Base-by-base conservation (phyloP, 2,329 filamentous ascomycete genomes). In the Biscogniauxia marginata region DNA sequence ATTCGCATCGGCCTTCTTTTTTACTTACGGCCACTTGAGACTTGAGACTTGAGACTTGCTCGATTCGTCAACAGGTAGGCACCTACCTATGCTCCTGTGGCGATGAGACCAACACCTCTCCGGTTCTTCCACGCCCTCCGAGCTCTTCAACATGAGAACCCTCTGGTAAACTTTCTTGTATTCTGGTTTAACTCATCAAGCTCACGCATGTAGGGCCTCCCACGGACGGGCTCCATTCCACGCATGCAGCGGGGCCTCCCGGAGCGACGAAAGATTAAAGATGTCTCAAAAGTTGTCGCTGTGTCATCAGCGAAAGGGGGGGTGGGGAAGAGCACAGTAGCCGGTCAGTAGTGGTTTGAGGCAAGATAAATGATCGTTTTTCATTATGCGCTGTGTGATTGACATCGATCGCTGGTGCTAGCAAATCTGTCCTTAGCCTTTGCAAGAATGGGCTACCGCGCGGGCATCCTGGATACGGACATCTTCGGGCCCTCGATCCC, bases 401-500 rank as follows among this genome's bases (percentile, higher is more conserved):
- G 16, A 56, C 24, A 4, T 4, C 6, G 22, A 20, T 47, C n/a
- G 45, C 13, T 20, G 11, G 3, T 9, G 5, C 43, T 60, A 82
- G 85, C 84, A 48, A 99, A 99, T 67, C 80, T 99, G 21, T 90
- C 95, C 0, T 80, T 99, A 0, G 86, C 93, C 4, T 91, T 96
- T 70, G 92, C 93, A 2, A 85, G 89, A 45, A 84, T 86, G 55
- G 93, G 93, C 16, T 84, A 93, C 61, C 85, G 90, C 54, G 85
- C 89, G 3, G 95, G 95, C 2, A 93, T 99, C 58, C 80, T 99
- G 18, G 95, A 99, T 71, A 92, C 93, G 0, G 95, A 99, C 71
- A 96, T 99, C 68, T 99, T 98, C 71, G 95, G 95, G 0, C 95
- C 95, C 0, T 96, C 91, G 0, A 90, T 99, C 59, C 95, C 95